A percentile compares a stretch with the other conserved stretches of the same genome.
phyloP scores from a whole-genome alignment of 805 yeast species.

The Torulaspora microellipsoides region DNA sequence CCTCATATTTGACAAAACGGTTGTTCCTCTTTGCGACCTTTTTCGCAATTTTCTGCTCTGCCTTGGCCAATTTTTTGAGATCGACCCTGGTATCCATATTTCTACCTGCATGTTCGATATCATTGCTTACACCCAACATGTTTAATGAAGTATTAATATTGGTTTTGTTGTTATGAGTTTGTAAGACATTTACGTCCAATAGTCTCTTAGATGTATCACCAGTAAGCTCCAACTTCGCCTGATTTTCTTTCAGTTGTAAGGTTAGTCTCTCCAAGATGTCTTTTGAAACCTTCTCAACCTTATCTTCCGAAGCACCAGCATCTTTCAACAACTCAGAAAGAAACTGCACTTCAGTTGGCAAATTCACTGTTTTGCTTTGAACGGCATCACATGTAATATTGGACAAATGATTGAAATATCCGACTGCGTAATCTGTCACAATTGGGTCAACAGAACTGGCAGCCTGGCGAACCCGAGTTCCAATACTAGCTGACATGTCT shows the following conservation, averaged over 20 bases:
- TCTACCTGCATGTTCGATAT: slow-evolving; percentile 88
- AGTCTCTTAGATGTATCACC: slow-evolving; percentile 88
- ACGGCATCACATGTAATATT: slow-evolving; percentile 75
- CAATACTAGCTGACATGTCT: slow-evolving; percentile 31
- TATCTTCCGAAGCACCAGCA: slow-evolving; percentile 73
- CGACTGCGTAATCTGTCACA: slow-evolving; percentile 84
- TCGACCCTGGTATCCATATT: slow-evolving; percentile 92
- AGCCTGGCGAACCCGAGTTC: slow-evolving; percentile 72
- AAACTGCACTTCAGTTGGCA: slow-evolving; percentile 63
- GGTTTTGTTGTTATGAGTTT: slow-evolving; percentile 56
- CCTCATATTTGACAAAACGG: slow-evolving; percentile 83
- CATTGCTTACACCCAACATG: slow-evolving; percentile 69
- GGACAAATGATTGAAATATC: slow-evolving; percentile 82
- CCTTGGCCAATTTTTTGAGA: slow-evolving; percentile 93
- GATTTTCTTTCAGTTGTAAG: slow-evolving; percentile 56
- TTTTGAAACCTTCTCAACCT: slow-evolving; percentile 47
- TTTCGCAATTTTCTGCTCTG: slow-evolving; percentile 94
- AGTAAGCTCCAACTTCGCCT: slow-evolving; percentile 69
- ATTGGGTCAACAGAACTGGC: slow-evolving; percentile 82
- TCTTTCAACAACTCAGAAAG: slow-evolving; percentile 59
- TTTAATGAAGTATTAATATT: slow-evolving; percentile 74
- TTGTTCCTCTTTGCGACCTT: slow-evolving; percentile 87
- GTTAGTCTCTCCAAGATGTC: slow-evolving; percentile 46
- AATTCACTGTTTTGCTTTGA: slow-evolving; percentile 65
- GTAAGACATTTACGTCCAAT: slow-evolving; percentile 68